phyloP scores from a whole-genome alignment of 192 early-diverging fungal species.

The Mortierella hygrophila region DNA sequence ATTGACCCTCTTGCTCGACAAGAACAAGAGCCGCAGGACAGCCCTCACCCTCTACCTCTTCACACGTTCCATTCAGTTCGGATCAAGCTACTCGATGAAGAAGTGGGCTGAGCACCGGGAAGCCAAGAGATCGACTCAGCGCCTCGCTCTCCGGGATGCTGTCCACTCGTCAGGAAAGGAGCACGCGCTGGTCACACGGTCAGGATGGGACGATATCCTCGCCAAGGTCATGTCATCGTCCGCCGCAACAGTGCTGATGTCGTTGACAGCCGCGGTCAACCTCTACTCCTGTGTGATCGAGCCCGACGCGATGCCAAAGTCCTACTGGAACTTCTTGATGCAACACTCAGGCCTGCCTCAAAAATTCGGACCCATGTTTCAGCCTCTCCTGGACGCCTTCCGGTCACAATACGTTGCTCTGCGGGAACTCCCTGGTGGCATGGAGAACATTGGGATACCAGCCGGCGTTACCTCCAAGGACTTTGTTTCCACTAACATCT shows the following conservation, averaged over 20 bases:
- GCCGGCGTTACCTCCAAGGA: constrained; percentile 62
- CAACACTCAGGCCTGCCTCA: constrained; percentile 59
- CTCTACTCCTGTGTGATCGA: constrained; percentile 67
- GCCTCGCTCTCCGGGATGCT: constrained; percentile 27
- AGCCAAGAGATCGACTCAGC: constrained; percentile 26
- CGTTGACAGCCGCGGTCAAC: constrained; percentile 61
- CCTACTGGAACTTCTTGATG: constrained; percentile 70
- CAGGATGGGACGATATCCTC: constrained; percentile 61
- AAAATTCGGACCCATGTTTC: constrained; percentile 60
- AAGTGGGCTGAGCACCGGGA: constrained; percentile 62
- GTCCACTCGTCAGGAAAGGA: constrained; percentile 21
- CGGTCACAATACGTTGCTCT: constrained; percentile 36
- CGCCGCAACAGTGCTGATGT: constrained; percentile 64
- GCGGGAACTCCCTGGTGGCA: constrained; percentile 32
- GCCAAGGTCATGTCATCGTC: constrained; percentile 54
- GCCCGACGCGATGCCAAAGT: constrained; percentile 66
- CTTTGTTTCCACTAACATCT: constrained; percentile 63
- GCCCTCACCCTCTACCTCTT: constrained; percentile 76
- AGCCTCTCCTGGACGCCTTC: constrained; percentile 50
- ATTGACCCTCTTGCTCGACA: constrained; percentile 71
- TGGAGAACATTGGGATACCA: constrained; percentile 58
- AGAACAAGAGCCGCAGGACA: constrained; percentile 66
- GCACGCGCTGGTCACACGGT: constrained; percentile 19
- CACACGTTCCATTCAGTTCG: constrained; percentile 74
- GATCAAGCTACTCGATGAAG: constrained; percentile 71